phyloP scores from a whole-genome alignment of 176 grass and related monocot species.

The Carex littledalei region DNA sequence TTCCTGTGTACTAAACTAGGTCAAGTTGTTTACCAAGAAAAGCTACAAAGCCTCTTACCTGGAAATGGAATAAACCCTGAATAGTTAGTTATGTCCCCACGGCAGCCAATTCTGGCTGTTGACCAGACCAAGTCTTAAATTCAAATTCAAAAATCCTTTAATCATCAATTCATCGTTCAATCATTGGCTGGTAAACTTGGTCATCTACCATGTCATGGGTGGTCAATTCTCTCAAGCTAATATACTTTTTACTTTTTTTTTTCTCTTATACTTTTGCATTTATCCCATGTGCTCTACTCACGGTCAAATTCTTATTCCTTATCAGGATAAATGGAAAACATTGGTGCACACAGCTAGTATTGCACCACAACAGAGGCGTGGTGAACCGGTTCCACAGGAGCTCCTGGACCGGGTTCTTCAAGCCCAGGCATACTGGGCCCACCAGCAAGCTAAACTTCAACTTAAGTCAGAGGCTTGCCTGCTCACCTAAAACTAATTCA shows the following conservation, averaged over 20 bases:
- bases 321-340: slow-evolving; percentile 99
- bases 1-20: not conserved
- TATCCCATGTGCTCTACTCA: slow-evolving; percentile 41
- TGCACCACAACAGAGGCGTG: slow-evolving; percentile 86
- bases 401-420: slow-evolving; percentile 88
- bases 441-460: slow-evolving; percentile 96
- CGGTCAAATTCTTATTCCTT: slow-evolving; percentile 37
- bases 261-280: not conserved
- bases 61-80: slow-evolving; percentile 4
- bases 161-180: not conserved
- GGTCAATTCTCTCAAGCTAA: slow-evolving; percentile 35
- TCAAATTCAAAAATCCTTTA: slow-evolving; percentile 14
- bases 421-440: slow-evolving; percentile 80
- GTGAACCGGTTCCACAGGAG: slow-evolving; percentile 89
- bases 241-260: not conserved
- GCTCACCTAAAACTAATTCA: slow-evolving; percentile 41
- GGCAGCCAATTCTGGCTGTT: not conserved
- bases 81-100: slow-evolving; percentile 10
- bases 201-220: not conserved
- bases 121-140: slow-evolving; percentile 18
- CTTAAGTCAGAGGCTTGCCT: slow-evolving; percentile 68
- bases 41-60: not conserved
- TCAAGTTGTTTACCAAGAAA: slow-evolving; percentile 22
- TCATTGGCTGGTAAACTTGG: slow-evolving; percentile 3
- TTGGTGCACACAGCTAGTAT: slow-evolving; percentile 96